phyloP scores from a whole-genome alignment of 305 asterid species.

The Fraxinus velutina region DNA sequence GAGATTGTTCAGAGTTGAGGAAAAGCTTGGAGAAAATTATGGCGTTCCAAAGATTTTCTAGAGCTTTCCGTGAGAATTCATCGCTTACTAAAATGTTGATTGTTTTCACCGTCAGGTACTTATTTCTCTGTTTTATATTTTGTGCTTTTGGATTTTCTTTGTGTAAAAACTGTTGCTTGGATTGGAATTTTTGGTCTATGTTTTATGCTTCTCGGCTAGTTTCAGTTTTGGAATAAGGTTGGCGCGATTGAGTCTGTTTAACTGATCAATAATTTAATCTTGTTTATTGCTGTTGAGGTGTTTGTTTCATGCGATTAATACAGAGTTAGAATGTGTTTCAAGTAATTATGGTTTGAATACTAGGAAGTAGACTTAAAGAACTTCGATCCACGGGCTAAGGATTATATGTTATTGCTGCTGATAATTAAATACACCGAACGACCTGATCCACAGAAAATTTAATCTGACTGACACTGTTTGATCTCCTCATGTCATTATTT shows the following conservation, averaged over 20 bases:
- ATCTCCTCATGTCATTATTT: neutral
- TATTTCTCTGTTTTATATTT: neutral
- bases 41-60: slow-evolving; percentile 52
- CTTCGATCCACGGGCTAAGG: neutral
- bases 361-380: neutral
- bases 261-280: slow-evolving; percentile 2
- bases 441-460: neutral
- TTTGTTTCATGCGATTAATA: neutral
- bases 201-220: neutral
- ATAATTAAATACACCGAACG: neutral
- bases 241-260: neutral
- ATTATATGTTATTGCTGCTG: neutral
- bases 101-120: slow-evolving; percentile 69
- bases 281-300: slow-evolving; percentile 9
- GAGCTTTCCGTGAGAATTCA: slow-evolving; percentile 57
- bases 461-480: neutral
- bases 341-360: neutral
- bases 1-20: neutral
- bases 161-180: neutral
- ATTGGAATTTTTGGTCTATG: neutral
- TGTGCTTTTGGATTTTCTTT: neutral
- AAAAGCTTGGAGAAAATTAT: slow-evolving; percentile 40
- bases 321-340: neutral
- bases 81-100: slow-evolving; percentile 55
- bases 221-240: neutral